Evolutionary conservation across 306 rosid species (phyloP), one percentile per base, ranked within the genome.

Genomic region (Vicia villosa): DNA sequence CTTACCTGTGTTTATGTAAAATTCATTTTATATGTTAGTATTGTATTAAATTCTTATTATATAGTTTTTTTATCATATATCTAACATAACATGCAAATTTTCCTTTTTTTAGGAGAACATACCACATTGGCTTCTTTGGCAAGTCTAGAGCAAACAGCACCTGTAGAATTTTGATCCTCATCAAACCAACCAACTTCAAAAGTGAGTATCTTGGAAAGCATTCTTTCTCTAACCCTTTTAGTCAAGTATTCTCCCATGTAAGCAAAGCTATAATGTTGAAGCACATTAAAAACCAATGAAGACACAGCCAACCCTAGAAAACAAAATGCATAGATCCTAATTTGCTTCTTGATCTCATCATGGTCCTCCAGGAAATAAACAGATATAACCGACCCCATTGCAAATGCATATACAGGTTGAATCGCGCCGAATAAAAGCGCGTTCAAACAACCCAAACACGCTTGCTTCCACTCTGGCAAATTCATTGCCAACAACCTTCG

Each of bases 151-250:
- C 98, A 94, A 83, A 94, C 65, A 8, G 92, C 94, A 47, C 96
- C 92, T 0, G 89, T 87, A 6, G 98, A 85, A 61, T 90, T 89
- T 43, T 90, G 87, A 50, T 87, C 91, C n/a, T 83, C 80, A 73
- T 94, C 97, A 14, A 88, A 94, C 98, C 98, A 94, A 0, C 98
- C 95, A 68, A 94, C 83, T 69, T 94, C 96, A 60, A 94, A 90
- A 4, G 90, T 90, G 51, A 94, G 91, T 5, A 94, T 86, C 80
- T 90, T 90, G 0, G 91, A 87, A 15, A 90, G 83, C 93, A 89
- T 90, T 73, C 78, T 70, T 71, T 90, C 98, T 45, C 97, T 84
- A 0, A 90, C 58, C 78, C 97, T 87, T 24, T 90, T 94, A 3
- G 97, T 94, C 57, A 94, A 79, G 75, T 75, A 77, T 73, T 94